phyloP scores from a whole-genome alignment of 441 rosid genomes.

The Jatropha multifida region DNA sequence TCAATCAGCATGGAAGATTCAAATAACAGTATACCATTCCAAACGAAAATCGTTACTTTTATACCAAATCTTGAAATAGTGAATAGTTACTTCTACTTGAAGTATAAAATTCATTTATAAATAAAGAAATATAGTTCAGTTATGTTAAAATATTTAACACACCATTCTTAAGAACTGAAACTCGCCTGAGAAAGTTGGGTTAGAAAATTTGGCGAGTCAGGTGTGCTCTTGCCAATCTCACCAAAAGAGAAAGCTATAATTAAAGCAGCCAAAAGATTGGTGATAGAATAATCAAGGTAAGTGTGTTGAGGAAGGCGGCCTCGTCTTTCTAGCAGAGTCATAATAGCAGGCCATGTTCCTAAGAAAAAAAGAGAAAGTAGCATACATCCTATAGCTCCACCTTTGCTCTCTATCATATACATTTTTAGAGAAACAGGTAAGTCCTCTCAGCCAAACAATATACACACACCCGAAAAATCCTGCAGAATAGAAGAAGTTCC shows the following conservation, averaged over 20 bases:
- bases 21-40: not conserved
- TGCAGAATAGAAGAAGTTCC: constrained; percentile 1
- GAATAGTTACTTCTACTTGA: not conserved
- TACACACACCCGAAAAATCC: constrained; percentile 15
- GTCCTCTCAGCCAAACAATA: constrained; percentile 13
- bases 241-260: constrained; percentile 83
- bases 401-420: constrained; percentile 82
- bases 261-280: constrained; percentile 74
- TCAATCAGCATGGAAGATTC: not conserved
- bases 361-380: constrained; percentile 67
- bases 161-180: not conserved
- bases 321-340: constrained; percentile 71
- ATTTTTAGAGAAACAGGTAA: constrained; percentile 32
- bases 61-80: not conserved
- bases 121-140: no score
- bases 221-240: constrained; percentile 48
- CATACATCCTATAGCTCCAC: constrained; percentile 80
- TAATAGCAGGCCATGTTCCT: constrained; percentile 88
- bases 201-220: constrained; percentile 55
- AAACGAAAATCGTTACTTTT: not conserved
- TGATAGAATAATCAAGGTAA: constrained; percentile 77
- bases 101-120: no score
- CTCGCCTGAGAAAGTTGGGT: constrained; percentile 68
- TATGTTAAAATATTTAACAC: not conserved
- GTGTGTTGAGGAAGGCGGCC: constrained; percentile 93